These are phyloP conservation scores for Dioszegia hungarica DNA, from an alignment of 768 basidiomycete species.

Conservation along the genomic window DNA sequence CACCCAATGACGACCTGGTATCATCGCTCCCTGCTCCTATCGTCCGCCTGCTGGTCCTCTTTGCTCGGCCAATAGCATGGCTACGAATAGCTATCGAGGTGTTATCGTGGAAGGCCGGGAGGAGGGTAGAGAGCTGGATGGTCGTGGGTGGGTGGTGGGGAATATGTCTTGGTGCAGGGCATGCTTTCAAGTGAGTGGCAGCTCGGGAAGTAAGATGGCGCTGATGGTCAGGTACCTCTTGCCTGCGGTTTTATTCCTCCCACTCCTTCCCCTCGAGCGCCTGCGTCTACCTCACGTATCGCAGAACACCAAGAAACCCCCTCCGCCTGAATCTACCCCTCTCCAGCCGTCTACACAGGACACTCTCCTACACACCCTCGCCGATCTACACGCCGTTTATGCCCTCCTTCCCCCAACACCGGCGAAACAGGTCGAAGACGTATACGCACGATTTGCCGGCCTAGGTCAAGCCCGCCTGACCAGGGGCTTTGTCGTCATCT, in stretches of 20 bases:
- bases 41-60: constrained; percentile 41
- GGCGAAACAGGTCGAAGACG: constrained; percentile 54
- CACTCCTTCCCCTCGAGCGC: constrained; percentile 47
- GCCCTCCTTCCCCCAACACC: constrained; percentile 45
- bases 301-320: constrained; percentile 55
- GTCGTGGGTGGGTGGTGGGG: constrained; percentile 72
- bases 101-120: constrained; percentile 35
- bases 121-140: constrained; percentile 52
- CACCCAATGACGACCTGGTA: constrained; percentile 21
- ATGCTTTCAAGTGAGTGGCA: constrained; percentile 57
- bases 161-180: constrained; percentile 60
- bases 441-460: constrained; percentile 29
- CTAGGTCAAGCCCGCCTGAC: constrained; percentile 11
- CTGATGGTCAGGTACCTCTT: constrained; percentile 56
- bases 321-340: constrained; percentile 35
- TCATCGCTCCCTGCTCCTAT: constrained; percentile 42
- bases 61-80: constrained; percentile 30
- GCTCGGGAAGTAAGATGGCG: neutral
- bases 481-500: constrained; percentile 31
- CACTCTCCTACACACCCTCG: constrained; percentile 52
- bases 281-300: constrained; percentile 16
- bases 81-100: constrained; percentile 31
- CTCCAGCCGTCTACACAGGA: constrained; percentile 34
- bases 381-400: constrained; percentile 65
- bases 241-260: constrained; percentile 55